Evolutionary conservation across 495 filamentous ascomycete genomes (phyloP).

Genomic region (Tuber calosporum): DNA sequence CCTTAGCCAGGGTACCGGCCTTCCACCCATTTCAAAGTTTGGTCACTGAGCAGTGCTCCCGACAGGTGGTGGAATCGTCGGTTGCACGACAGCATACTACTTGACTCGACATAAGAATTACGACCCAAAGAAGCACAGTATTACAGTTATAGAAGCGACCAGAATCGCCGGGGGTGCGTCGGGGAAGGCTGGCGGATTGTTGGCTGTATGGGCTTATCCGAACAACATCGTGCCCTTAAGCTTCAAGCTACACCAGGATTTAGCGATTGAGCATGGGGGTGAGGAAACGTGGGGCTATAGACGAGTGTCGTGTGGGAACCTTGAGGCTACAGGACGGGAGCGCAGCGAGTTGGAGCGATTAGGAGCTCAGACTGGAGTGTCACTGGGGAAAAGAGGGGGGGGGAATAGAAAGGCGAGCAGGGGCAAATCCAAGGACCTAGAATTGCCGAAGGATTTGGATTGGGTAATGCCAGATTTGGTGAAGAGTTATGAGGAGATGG

Average conservation of each 20-base stretch:
- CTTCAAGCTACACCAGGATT: conserved; percentile 71
- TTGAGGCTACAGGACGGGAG: conserved; percentile 52
- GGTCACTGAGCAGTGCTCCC: conserved; percentile 13
- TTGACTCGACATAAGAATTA: conserved; percentile 82
- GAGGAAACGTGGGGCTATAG: conserved; percentile 83
- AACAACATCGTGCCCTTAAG: conserved; percentile 76
- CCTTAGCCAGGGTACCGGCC: background rate
- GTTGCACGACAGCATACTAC: conserved; percentile 88
- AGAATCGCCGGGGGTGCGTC: conserved; percentile 85
- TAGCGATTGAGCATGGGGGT: conserved; percentile 79
- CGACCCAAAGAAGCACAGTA: conserved; percentile 62
- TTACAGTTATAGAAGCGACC: conserved; percentile 84
- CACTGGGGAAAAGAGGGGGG: conserved; percentile 40
- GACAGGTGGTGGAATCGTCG: conserved; percentile 88
- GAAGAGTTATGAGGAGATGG: conserved; percentile 74
- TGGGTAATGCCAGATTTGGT: conserved; percentile 70
- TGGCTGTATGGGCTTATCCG: conserved; percentile 92
- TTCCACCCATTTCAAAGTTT: background rate
- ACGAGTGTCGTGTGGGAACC: conserved; percentile 64
- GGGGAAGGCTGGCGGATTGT: conserved; percentile 87
- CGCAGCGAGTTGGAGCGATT: conserved; percentile 36
- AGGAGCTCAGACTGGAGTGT: conserved; percentile 32
- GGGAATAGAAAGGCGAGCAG: conserved; percentile 44
- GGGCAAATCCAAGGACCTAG: conserved; percentile 42
- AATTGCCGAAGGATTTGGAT: conserved; percentile 71